Percentiles rank a stretch among this genome's conserved stretches.
Evolutionary conservation across 2,329 filamentous ascomycete genomes (phyloP).

Genomic region (Phaeomoniella chlamydospora): DNA sequence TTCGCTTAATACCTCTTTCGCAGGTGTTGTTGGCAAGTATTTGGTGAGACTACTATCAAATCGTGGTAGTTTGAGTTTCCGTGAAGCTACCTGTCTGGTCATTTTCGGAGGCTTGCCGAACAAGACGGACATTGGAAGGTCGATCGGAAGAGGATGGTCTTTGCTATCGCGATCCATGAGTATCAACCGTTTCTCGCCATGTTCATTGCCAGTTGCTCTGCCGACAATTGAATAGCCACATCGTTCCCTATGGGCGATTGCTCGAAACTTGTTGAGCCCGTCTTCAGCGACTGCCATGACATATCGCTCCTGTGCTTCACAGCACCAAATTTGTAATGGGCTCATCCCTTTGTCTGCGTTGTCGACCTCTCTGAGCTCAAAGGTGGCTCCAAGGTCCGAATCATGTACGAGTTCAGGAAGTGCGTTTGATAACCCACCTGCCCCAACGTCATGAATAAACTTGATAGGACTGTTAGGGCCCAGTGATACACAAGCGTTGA

Average conservation of each 20-base stretch:
- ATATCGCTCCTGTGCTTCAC: constrained; percentile 92
- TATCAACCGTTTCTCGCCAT: constrained; percentile 49
- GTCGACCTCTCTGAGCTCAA: constrained; percentile 89
- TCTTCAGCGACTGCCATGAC: constrained; percentile 77
- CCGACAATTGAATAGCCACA: constrained; percentile 91
- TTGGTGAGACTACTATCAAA: constrained; percentile 64
- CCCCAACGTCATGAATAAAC: constrained; percentile 95
- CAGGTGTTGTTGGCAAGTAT: constrained; percentile 45
- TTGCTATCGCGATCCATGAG: constrained; percentile 62
- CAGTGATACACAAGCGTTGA: constrained; percentile 80
- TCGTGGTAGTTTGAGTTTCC: constrained; percentile 49
- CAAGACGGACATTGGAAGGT: constrained; percentile 74
- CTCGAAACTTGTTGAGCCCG: constrained; percentile 55
- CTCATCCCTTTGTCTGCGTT: constrained; percentile 85
- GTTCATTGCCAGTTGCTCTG: constrained; percentile 41
- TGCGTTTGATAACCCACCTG: constrained; percentile 73
- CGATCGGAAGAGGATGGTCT: constrained; percentile 64
- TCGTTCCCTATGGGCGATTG: constrained; percentile 65
- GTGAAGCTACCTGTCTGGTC: constrained; percentile 56
- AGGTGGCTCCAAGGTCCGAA: constrained; percentile 76
- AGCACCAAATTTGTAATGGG: constrained; percentile 95
- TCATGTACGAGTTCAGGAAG: constrained; percentile 85
- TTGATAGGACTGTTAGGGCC: constrained; percentile 79
- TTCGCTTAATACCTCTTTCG: constrained; percentile 41
- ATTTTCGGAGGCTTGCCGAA: constrained; percentile 82